These are phyloP conservation scores for Petunia axillaris DNA, from an alignment of 257 asterid genomes.

Conservation along the genomic window DNA sequence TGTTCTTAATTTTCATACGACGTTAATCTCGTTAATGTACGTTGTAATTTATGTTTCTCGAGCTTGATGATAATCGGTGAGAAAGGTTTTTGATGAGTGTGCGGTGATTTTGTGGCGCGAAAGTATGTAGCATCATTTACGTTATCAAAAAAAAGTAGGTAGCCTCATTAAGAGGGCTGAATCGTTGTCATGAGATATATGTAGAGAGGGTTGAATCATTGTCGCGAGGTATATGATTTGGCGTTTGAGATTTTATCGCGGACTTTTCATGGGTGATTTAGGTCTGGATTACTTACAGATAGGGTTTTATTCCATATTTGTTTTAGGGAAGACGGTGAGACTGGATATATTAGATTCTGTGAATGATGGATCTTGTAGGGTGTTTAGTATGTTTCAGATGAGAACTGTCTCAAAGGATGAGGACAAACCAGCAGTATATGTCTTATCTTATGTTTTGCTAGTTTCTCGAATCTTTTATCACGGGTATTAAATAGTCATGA, in stretches of 20 bases:
- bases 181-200: neutral
- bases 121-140: neutral
- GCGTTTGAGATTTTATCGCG: neutral
- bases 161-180: no score
- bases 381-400: neutral
- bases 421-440: neutral
- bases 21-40: neutral
- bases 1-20: neutral
- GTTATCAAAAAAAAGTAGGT: no score
- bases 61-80: constrained; percentile 1
- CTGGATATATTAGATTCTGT: constrained; percentile 8
- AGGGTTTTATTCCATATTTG: constrained; percentile 3
- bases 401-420: constrained; percentile 1
- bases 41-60: neutral
- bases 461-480: neutral
- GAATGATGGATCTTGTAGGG: neutral
- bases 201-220: neutral
- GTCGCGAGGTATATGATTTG: neutral
- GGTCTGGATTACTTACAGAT: constrained; percentile 11
- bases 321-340: neutral
- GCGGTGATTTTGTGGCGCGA: neutral
- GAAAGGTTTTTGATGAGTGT: neutral
- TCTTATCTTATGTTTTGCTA: neutral
- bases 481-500: neutral
- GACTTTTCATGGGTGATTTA: constrained; percentile 9